These are phyloP conservation scores for Crinitomyces ghanaensis DNA, from an alignment of 805 yeast genomes.

Conservation along the genomic window DNA sequence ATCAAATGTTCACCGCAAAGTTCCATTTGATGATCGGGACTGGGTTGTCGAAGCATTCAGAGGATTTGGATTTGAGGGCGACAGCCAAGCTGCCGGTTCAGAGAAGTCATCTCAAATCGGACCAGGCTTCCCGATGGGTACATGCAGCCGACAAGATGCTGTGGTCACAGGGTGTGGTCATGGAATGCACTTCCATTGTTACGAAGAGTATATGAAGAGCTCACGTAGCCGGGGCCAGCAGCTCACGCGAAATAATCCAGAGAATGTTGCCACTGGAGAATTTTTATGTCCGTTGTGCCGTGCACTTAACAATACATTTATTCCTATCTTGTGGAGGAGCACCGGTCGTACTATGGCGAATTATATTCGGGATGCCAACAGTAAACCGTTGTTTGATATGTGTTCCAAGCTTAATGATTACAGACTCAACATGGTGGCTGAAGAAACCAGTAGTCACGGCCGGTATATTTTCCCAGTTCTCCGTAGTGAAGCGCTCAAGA, in stretches of 20 bases:
- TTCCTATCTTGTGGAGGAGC: conserved; percentile 57
- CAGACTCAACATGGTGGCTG: too few species aligned
- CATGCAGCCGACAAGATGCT: conserved; percentile 15
- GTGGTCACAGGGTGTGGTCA: conserved; percentile 80
- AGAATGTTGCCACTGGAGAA: conserved; percentile 56
- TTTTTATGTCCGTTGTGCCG: conserved; percentile 87
- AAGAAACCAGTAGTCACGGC: too few species aligned
- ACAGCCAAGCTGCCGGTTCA: too few species aligned
- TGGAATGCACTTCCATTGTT: conserved; percentile 81
- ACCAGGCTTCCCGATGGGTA: conserved; percentile 49
- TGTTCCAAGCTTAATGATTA: too few species aligned
- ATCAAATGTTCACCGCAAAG: conserved; percentile 47
- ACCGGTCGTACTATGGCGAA: conserved; percentile 27
- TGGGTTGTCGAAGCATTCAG: conserved; percentile 58
- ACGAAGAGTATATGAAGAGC: conserved; percentile 44
- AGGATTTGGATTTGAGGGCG: too few species aligned
- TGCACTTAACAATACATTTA: conserved; percentile 68
- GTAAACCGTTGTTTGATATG: too few species aligned
- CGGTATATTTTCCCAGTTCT: too few species aligned
- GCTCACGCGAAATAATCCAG: conserved; percentile 74
- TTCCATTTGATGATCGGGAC: conserved; percentile 52
- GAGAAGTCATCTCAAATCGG: conserved; percentile 41
- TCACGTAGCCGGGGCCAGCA: conserved; percentile 49
- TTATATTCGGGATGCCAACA: too few species aligned
- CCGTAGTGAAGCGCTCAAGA: too few species aligned